phyloP scores from a whole-genome alignment of 805 yeast genomes.

The Metschnikowia cerradonensis region DNA sequence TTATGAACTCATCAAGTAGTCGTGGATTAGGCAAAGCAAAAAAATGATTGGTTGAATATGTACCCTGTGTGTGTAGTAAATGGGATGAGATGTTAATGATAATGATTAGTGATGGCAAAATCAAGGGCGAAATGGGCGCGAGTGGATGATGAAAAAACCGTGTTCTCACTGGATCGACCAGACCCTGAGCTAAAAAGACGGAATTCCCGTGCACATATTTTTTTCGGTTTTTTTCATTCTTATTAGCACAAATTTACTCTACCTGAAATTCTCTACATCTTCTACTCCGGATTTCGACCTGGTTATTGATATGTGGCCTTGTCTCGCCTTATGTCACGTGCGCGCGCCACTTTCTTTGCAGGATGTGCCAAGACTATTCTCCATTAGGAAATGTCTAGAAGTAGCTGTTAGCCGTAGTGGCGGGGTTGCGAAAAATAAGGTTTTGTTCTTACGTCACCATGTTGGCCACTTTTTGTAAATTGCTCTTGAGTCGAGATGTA shows the following conservation, averaged over 20 bases:
- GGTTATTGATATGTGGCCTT: not conserved
- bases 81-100: not conserved
- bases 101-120: not conserved
- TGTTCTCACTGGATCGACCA: not conserved
- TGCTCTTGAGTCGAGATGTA: not conserved
- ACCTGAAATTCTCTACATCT: not conserved
- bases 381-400: not conserved
- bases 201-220: not conserved
- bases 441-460: not conserved
- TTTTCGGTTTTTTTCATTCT: not conserved
- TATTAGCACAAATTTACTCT: no score
- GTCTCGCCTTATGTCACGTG: slow-evolving; percentile 1
- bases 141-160: slow-evolving; percentile 1
- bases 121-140: slow-evolving; percentile 5
- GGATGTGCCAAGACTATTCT: not conserved
- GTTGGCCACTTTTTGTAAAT: not conserved
- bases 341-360: slow-evolving; percentile 3
- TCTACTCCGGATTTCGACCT: not conserved
- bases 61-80: not conserved
- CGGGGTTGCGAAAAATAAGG: not conserved
- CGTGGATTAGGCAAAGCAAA: no score
- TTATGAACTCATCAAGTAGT: not conserved
- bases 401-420: not conserved
- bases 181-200: not conserved
- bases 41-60: not conserved